These are phyloP conservation scores for Pulchroboletus neoregius DNA, from an alignment of 1,284 basidiomycete genomes.

Conservation along the genomic window DNA sequence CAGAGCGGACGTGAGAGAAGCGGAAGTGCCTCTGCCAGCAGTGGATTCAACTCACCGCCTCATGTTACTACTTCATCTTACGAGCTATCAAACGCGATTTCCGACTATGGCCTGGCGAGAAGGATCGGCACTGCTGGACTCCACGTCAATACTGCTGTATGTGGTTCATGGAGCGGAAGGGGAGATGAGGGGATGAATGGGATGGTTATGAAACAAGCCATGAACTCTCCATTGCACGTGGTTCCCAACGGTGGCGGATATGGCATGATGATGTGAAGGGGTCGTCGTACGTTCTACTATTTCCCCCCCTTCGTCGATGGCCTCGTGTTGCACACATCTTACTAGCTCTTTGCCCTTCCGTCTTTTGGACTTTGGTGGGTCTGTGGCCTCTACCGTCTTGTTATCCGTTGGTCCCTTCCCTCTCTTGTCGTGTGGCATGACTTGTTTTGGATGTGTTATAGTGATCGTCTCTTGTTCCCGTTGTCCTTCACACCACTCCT, in stretches of 20 bases:
- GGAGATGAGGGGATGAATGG: slow-evolving; percentile 33
- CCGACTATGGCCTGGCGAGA: slow-evolving; percentile 27
- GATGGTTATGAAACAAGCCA: slow-evolving; percentile 35
- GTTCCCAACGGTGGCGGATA: slow-evolving; percentile 37
- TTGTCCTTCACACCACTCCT: slow-evolving; percentile 3
- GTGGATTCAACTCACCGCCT: slow-evolving; percentile 35
- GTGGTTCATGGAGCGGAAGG: slow-evolving; percentile 27
- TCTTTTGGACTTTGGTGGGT: slow-evolving; percentile 16
- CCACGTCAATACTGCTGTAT: slow-evolving; percentile 28
- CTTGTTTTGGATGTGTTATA: slow-evolving; percentile 16
- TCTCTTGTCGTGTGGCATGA: slow-evolving; percentile 8
- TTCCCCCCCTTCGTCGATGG: slow-evolving; percentile 1
- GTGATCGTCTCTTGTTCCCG: slow-evolving; percentile 7
- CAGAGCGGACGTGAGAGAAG: slow-evolving; percentile 36
- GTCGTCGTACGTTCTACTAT: slow-evolving; percentile 10
- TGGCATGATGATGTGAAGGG: slow-evolving; percentile 40
- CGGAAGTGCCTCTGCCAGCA: slow-evolving; percentile 37
- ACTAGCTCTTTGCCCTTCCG: slow-evolving; percentile 9
- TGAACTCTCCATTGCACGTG: slow-evolving; percentile 36
- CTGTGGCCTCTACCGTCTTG: slow-evolving; percentile 9
- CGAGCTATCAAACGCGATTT: slow-evolving; percentile 34
- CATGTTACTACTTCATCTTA: slow-evolving; percentile 31
- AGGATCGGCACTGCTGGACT: slow-evolving; percentile 23
- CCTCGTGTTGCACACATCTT: slow-evolving; percentile 14
- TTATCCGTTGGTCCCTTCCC: slow-evolving; percentile 11